These are phyloP conservation scores for Colletotrichum viniferum DNA, from an alignment of 2,329 filamentous ascomycete genomes.

Conservation along the genomic window DNA sequence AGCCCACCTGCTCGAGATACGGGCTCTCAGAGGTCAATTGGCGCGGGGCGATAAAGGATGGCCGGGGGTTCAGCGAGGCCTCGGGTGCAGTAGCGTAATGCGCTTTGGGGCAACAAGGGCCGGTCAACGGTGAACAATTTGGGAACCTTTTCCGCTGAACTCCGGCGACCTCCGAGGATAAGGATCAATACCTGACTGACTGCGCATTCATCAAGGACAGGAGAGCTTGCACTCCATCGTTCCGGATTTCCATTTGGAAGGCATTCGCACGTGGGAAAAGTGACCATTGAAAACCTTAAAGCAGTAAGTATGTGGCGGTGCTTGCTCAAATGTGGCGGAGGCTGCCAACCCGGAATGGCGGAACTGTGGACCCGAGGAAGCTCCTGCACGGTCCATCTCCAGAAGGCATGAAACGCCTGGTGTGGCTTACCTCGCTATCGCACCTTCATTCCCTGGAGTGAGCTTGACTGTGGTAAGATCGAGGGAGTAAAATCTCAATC, in stretches of 20 bases:
- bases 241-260: background rate
- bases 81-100: conserved; percentile 15
- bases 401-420: conserved; percentile 2
- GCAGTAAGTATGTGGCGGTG: background rate
- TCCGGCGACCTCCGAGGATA: conserved; percentile 6
- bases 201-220: background rate
- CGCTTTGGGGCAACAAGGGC: background rate
- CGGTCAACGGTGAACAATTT: conserved; percentile 2
- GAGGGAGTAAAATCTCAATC: conserved; percentile 17
- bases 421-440: conserved; percentile 8
- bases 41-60: conserved; percentile 5
- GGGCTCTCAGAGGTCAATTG: conserved; percentile 28
- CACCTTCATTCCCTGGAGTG: conserved; percentile 17
- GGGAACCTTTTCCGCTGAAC: conserved; percentile 7
- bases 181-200: background rate
- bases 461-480: conserved; percentile 6
- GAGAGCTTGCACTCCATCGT: background rate
- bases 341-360: background rate
- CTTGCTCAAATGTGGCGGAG: background rate
- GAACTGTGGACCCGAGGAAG: conserved; percentile 11
- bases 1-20: conserved; percentile 27
- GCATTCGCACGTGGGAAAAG: background rate
- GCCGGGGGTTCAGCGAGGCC: background rate
- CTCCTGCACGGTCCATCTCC: conserved; percentile 8
- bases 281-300: background rate